phyloP scores from a whole-genome alignment of 176 grass and related monocot genomes.

The Bromus sterilis region DNA sequence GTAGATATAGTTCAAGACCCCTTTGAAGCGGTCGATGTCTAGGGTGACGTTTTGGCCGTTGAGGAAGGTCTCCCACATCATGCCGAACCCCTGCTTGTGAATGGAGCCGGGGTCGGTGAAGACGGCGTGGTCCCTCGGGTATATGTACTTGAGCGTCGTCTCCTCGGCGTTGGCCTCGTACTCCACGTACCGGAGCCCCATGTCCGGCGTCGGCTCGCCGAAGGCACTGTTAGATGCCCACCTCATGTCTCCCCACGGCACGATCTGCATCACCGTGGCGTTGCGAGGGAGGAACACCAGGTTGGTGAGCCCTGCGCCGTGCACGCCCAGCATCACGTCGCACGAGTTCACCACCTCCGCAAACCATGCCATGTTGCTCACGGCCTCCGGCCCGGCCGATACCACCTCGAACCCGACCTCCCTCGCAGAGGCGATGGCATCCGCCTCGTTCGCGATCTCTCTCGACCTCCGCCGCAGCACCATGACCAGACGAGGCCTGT shows the following conservation, averaged over 20 bases:
- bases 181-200: constrained; percentile 59
- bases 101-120: constrained; percentile 55
- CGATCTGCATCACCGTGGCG: constrained; percentile 47
- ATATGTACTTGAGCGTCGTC: constrained; percentile 52
- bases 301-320: constrained; percentile 6
- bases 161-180: constrained; percentile 57
- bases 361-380: constrained; percentile 15
- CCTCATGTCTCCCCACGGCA: constrained; percentile 49
- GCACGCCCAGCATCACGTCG: background rate
- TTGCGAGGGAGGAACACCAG: background rate
- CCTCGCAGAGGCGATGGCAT: background rate
- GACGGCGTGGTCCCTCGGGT: constrained; percentile 41
- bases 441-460: constrained; percentile 34
- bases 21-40: constrained; percentile 42
- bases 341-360: constrained; percentile 12
- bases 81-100: constrained; percentile 19
- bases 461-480: constrained; percentile 43
- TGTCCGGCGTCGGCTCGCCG: constrained; percentile 34
- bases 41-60: constrained; percentile 55
- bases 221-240: constrained; percentile 29
- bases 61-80: constrained; percentile 27
- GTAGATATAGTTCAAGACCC: constrained; percentile 28
- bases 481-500: constrained; percentile 45
- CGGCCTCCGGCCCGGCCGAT: constrained; percentile 23
- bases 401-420: constrained; percentile 50